Evolutionary conservation across 2,329 filamentous ascomycete species (phyloP).

Genomic region (Pseudocercospora musae): DNA sequence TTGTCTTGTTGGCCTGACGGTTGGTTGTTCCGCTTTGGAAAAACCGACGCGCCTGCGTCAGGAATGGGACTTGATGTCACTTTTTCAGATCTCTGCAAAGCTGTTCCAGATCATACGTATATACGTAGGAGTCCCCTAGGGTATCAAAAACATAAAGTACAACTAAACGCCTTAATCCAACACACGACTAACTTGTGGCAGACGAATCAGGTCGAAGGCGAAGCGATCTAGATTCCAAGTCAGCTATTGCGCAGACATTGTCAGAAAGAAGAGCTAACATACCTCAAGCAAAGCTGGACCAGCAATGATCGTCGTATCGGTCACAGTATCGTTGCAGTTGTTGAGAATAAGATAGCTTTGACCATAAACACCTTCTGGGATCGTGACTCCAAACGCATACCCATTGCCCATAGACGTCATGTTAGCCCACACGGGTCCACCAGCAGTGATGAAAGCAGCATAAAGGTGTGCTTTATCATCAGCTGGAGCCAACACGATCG

Average conservation of each 20-base stretch:
- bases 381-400: conserved; percentile 20
- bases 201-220: neutral
- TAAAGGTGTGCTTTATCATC: conserved; percentile 15
- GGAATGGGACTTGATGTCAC: neutral
- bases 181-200: neutral
- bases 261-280: neutral
- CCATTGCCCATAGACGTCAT: conserved; percentile 18
- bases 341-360: conserved; percentile 26
- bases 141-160: neutral
- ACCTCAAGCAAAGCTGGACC: conserved; percentile 26
- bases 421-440: conserved; percentile 18
- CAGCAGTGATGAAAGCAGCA: conserved; percentile 23
- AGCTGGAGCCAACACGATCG: conserved; percentile 12
- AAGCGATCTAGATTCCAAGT: neutral
- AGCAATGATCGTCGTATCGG: conserved; percentile 23
- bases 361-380: conserved; percentile 22
- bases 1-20: too few relatives aligned
- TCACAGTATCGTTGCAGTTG: conserved; percentile 21
- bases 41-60: too few relatives aligned
- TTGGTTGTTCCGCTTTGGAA: neutral
- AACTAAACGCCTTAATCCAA: neutral
- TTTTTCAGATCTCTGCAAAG: neutral
- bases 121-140: neutral
- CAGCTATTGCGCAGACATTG: neutral
- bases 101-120: neutral